Evolutionary conservation across 768 basidiomycete genomes (phyloP), one percentile per base, ranked within the genome.

Genomic region (Podaxis mareebaensis): DNA sequence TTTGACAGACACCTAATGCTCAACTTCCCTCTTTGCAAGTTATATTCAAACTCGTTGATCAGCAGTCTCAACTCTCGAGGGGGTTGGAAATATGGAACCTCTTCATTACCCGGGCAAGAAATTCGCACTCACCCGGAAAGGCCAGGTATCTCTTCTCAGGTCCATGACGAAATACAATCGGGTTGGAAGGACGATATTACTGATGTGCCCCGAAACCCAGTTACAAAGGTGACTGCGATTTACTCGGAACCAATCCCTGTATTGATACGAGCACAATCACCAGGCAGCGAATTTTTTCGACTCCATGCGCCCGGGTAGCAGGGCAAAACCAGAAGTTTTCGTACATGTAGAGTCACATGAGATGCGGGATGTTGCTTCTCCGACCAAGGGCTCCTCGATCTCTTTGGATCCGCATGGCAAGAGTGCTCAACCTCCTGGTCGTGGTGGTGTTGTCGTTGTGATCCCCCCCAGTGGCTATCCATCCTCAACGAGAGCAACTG

Each of bases 21-120:
- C 68, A 77, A 76, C 66, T 72, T 79, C 54, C 72, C 74, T 4
- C 73, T 79, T 8, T 74, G 76, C 51, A 79, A 79, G 67, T 69
- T 81, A 3, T 78, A 78, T 66, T 76, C 77, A 12, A 80, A 79
- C 68, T 76, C 75, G 0, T 68, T 79, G 28, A 72, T 81, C 73
- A 78, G 78, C 53, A 77, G 67, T 26, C 67, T 79, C 55, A 77
- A 79, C 52, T 71, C 74, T 3, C 67, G 76, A n/a, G 67, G 66
- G 26, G 72, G 73, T 36, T 78, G 74, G 77, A 65, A 69, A 28
- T 65, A 68, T 30, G 28, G 22, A 4, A 13, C 26, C 11, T 8
- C 30, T 36, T 48, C 28, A 40, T 4, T 20, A 38, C 8, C 17
- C 33, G 15, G 30, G 22, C 20, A 46, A 17, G 56, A 22, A 24